These are phyloP conservation scores for Allantophomopsis cytisporea DNA, from an alignment of 2,329 filamentous ascomycete genomes.

Conservation along the genomic window DNA sequence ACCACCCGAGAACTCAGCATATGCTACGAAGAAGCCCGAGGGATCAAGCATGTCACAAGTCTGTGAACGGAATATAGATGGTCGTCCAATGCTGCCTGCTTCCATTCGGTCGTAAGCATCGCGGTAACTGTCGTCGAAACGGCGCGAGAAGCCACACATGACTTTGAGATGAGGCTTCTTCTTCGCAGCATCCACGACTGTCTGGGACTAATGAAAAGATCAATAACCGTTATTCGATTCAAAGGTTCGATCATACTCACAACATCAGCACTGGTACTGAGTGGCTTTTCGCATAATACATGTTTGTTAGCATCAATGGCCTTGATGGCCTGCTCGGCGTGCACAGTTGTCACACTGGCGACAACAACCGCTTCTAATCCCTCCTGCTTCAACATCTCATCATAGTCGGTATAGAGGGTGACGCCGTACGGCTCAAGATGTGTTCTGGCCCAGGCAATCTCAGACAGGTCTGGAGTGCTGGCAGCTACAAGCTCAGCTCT, in stretches of 20 bases:
- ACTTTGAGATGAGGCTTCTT: constrained; percentile 47
- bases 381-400: constrained; percentile 27
- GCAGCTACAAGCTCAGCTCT: constrained; percentile 34
- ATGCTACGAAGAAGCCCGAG: constrained; percentile 53
- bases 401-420: constrained; percentile 27
- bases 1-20: constrained; percentile 50
- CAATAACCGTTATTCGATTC: background rate
- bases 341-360: constrained; percentile 32
- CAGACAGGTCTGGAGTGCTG: constrained; percentile 28
- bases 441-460: constrained; percentile 28
- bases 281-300: constrained; percentile 45
- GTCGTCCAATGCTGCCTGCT: constrained; percentile 40
- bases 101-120: constrained; percentile 39
- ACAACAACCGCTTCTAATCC: constrained; percentile 28
- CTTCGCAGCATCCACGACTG: constrained; percentile 41
- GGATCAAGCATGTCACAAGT: constrained; percentile 55
- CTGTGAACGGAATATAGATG: constrained; percentile 47
- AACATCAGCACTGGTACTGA: constrained; percentile 42
- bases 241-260: constrained; percentile 22
- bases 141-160: constrained; percentile 51
- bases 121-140: constrained; percentile 53
- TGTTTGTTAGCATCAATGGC: constrained; percentile 39
- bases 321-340: constrained; percentile 41
- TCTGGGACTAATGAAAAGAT: constrained; percentile 32
- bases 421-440: constrained; percentile 30